Percentiles rank a stretch among this genome's conserved stretches.
Conservation (phyloP, 257 asterid species). For the Nicotiana knightiana region DNA sequence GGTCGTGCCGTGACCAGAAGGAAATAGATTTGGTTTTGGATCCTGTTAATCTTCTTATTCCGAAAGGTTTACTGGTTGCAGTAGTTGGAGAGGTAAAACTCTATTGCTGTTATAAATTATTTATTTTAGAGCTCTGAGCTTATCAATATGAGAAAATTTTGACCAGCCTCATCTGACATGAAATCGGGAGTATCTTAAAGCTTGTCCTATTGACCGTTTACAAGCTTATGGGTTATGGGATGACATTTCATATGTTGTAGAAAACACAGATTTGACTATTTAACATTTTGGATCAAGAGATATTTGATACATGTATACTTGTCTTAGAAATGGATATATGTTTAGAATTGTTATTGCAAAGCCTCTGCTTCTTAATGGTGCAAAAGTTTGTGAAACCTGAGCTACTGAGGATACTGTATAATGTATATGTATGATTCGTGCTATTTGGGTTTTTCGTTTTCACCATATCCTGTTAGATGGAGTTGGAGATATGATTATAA, state of each 20-base stretch:
- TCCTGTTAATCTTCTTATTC: constrained; percentile 43
- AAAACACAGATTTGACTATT: neutral
- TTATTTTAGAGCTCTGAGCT: neutral
- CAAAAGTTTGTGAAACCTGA: neutral
- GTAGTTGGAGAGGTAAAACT: constrained; percentile 80
- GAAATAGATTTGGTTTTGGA: constrained; percentile 57
- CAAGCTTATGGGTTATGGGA: neutral
- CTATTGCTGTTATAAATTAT: neutral
- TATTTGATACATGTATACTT: neutral
- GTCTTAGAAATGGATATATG: constrained; percentile 1
- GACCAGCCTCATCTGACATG: neutral
- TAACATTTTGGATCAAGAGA: neutral
- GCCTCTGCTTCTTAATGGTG: neutral
- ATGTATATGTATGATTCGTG: neutral
- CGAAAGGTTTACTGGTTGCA: constrained; percentile 70
- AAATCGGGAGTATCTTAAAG: neutral
- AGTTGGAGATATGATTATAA: neutral
- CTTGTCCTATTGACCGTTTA: neutral
- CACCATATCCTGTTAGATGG: neutral
- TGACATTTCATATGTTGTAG: neutral
- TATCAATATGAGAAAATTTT: neutral
- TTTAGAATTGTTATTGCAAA: neutral
- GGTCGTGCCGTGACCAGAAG: constrained; percentile 70
- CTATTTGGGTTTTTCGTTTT: neutral
- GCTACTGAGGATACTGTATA: neutral